phyloP scores from a whole-genome alignment of 352 stramenopile genomes.

The Globisporangium canariense region DNA sequence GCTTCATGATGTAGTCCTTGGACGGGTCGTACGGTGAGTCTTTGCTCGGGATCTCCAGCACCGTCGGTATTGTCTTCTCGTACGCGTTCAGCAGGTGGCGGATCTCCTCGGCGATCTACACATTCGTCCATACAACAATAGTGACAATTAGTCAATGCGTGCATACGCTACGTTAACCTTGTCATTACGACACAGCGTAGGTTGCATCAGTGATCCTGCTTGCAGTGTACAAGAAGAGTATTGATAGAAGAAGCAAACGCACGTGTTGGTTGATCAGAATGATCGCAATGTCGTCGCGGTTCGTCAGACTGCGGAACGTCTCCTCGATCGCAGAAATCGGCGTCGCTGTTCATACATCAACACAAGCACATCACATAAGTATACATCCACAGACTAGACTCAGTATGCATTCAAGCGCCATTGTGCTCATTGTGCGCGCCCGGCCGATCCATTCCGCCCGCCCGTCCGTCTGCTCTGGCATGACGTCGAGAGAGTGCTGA shows the following conservation, averaged over 20 bases:
- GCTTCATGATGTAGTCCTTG: slow-evolving; percentile 99
- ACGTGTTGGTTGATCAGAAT: slow-evolving; percentile 99
- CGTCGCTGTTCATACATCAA: slow-evolving; percentile 49
- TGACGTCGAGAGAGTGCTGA: background rate
- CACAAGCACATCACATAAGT: slow-evolving; percentile 1
- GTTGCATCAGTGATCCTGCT: background rate
- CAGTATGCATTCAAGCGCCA: background rate
- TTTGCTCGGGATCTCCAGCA: slow-evolving; percentile 98
- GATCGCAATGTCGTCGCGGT: slow-evolving; percentile 96
- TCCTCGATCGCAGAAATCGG: slow-evolving; percentile 89
- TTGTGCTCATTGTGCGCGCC: too few relatives aligned
- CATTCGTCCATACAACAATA: background rate
- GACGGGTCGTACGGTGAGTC: slow-evolving; percentile 94
- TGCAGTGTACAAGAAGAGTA: background rate
- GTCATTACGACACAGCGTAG: too few relatives aligned
- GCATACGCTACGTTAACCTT: background rate
- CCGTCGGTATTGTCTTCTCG: slow-evolving; percentile 97
- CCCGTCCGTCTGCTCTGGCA: background rate
- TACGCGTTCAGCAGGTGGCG: slow-evolving; percentile 98
- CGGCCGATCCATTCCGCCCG: background rate
- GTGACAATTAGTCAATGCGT: background rate
- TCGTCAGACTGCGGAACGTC: slow-evolving; percentile 91
- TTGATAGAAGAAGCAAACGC: slow-evolving; percentile 14
- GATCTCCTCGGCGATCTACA: slow-evolving; percentile 95
- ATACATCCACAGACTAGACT: background rate